Percentiles rank a stretch among this genome's conserved stretches.
Evolutionary conservation across 768 basidiomycete genomes (phyloP).

Genomic region (Chlorophyllum brunneum): DNA sequence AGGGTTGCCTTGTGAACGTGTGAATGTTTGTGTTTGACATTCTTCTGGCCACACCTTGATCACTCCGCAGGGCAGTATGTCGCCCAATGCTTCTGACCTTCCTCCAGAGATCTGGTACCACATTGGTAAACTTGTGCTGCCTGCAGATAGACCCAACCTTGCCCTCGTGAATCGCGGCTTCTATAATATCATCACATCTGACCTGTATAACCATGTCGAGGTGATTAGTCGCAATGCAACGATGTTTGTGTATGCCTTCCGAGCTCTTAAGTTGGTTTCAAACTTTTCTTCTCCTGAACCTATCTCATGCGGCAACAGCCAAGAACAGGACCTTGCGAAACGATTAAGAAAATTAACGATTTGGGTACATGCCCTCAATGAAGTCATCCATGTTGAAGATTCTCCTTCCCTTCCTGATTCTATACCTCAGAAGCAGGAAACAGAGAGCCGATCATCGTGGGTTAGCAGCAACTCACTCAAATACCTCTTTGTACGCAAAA

Average conservation of each 20-base stretch:
- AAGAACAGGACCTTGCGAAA: background rate
- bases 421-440: too few relatives aligned
- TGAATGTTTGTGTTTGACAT: too few relatives aligned
- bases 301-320: background rate
- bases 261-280: background rate
- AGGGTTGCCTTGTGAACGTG: too few relatives aligned
- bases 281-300: too few relatives aligned
- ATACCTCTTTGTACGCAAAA: too few relatives aligned
- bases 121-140: background rate
- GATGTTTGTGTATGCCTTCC: background rate
- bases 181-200: background rate
- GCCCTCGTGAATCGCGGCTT: background rate
- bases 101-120: slow-evolving; percentile 4
- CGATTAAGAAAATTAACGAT: background rate
- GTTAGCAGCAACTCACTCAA: too few relatives aligned
- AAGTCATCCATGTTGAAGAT: slow-evolving; percentile 1
- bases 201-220: background rate
- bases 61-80: too few relatives aligned
- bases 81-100: background rate
- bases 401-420: too few relatives aligned
- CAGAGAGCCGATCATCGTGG: too few relatives aligned
- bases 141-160: slow-evolving; percentile 1
- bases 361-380: slow-evolving; percentile 2
- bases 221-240: slow-evolving; percentile 1
- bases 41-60: too few relatives aligned